Base-by-base conservation (phyloP, 352 stramenopile genomes). In the Pythium phragmiticola region DNA sequence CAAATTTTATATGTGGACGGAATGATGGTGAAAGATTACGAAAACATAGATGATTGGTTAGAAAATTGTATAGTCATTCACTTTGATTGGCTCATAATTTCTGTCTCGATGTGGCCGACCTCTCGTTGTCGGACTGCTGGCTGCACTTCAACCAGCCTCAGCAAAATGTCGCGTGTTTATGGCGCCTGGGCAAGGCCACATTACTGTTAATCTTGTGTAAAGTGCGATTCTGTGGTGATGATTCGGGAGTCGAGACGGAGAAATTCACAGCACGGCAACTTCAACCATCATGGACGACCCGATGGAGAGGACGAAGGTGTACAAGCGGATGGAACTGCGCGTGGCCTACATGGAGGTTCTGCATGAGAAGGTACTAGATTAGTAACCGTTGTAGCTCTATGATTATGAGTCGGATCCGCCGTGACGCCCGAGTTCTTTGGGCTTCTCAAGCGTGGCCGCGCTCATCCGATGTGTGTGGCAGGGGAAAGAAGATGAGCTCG, bases 291-390 rank as follows among this genome's bases (percentile, higher is more conserved):
- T 58, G 37, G 43, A 52, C 30, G 26, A 19, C 37, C 42, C 13
- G 21, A 53, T 48, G 41, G 49, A 41, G 16, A 39, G 30, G 50
- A 26, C 33, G n/a, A 43, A 49, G 52, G 11, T 4, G 14, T 6
- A 5, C 14, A 71, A 71, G 58, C 57, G 46, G 28, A 46, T 71
- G 51, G 65, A 71, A 45, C 37, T 71, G 46, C 65, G 65, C 11
- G 58, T 63, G 37, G 34, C 41, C 23, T 63, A 60, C 37, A 71
- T 71, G 65, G 65, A 71, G 53, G 4, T 26, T 41, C 53, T 71
- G 12, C 43, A 37, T 19, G 58, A 57, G 4, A 47, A 58, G 36
- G 65, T 71, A 48, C 16, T 33, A 21, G 2, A 28, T 50, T n/a
- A 23, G 2, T 16, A 23, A 57, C 9, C 16, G 19, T 2, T 26